Conservation (phyloP, 768 basidiomycete species). For the Lactifluus volemus region DNA sequence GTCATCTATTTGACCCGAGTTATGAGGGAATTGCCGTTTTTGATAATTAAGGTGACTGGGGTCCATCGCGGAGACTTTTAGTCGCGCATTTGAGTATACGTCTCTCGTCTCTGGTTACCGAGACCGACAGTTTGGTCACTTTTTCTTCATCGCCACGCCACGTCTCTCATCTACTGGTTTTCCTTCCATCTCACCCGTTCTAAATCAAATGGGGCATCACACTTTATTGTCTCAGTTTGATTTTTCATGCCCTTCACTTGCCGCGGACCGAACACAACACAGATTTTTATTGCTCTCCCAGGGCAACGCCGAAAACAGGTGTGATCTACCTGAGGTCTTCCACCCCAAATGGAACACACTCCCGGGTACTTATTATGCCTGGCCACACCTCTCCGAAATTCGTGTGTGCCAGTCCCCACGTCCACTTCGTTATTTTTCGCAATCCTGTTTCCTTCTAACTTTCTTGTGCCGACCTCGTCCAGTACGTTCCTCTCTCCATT, state of each 20-base stretch:
- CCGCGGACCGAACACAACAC: slow-evolving; percentile 14
- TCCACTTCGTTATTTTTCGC: not conserved
- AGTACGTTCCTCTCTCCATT: not conserved
- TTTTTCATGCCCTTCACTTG: slow-evolving; percentile 1
- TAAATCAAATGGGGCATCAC: slow-evolving; percentile 12
- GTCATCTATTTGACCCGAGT: not conserved
- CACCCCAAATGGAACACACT: slow-evolving; percentile 13
- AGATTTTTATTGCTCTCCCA: not conserved
- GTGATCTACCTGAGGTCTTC: slow-evolving; percentile 12
- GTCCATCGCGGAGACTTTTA: slow-evolving; percentile 2
- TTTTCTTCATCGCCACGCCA: not conserved
- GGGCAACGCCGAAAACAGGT: slow-evolving; percentile 12
- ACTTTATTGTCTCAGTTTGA: slow-evolving; percentile 14
- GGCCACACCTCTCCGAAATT: slow-evolving; percentile 8
- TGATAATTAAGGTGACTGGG: not conserved
- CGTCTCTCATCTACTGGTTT: not conserved
- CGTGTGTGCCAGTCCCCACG: slow-evolving; percentile 8
- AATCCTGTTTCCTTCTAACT: not conserved
- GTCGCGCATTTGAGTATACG: not conserved
- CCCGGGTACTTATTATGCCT: slow-evolving; percentile 15
- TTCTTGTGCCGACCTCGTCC: not conserved
- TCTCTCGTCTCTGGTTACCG: slow-evolving; percentile 9
- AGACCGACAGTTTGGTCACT: slow-evolving; percentile 5
- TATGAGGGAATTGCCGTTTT: too few relatives aligned
- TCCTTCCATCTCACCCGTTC: slow-evolving; percentile 6